phyloP scores from a whole-genome alignment of 225 moss, liverwort and hornwort genomes.

The Polytrichum commune region DNA sequence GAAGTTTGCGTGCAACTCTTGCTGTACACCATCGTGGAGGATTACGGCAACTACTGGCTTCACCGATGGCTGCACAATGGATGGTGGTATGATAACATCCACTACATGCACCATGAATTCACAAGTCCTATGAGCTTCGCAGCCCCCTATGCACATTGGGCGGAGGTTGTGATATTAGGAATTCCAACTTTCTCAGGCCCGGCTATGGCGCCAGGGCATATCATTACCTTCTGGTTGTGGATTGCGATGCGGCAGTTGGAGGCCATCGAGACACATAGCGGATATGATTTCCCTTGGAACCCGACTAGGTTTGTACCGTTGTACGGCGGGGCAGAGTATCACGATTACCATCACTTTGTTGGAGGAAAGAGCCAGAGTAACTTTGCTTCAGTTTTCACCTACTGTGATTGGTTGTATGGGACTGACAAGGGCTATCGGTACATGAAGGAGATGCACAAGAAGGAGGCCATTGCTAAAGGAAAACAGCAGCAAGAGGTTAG shows the following conservation, averaged over 20 bases:
- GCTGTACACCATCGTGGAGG: constrained; percentile 37
- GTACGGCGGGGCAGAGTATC: constrained; percentile 60
- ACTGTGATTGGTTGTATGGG: constrained; percentile 52
- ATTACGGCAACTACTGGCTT: constrained; percentile 56
- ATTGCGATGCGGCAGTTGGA: constrained; percentile 59
- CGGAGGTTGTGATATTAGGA: constrained; percentile 47
- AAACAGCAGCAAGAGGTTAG: constrained; percentile 25
- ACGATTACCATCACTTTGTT: constrained; percentile 63
- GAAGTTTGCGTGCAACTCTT: constrained; percentile 30
- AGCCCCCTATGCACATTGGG: constrained; percentile 62
- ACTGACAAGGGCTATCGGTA: constrained; percentile 57
- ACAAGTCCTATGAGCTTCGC: constrained; percentile 47
- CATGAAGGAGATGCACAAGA: constrained; percentile 54
- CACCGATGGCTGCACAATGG: constrained; percentile 57
- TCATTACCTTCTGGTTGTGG: constrained; percentile 50
- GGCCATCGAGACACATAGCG: constrained; percentile 59
- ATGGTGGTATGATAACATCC: constrained; percentile 59
- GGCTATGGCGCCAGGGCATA: constrained; percentile 47
- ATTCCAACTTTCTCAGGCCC: constrained; percentile 53
- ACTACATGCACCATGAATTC: constrained; percentile 49
- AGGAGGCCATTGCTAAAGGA: constrained; percentile 48
- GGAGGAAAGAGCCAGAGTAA: constrained; percentile 63
- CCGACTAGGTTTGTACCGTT: constrained; percentile 48
- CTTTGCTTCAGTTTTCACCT: constrained; percentile 59
- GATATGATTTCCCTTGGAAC: constrained; percentile 56